Conservation (phyloP, 441 rosid genomes). For the Adansonia rubrostipa region DNA sequence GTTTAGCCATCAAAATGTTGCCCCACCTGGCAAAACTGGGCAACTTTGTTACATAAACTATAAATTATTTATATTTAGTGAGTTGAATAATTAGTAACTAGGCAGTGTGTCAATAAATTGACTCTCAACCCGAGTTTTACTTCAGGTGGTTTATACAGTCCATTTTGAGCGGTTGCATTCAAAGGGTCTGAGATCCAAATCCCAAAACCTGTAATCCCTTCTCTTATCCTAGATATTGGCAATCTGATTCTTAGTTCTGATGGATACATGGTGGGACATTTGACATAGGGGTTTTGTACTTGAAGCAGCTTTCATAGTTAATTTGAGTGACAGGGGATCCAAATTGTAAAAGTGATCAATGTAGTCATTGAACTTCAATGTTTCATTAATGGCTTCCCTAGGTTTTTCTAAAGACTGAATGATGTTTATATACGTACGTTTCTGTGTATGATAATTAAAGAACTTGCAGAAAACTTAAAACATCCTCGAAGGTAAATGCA, state of each 20-base stretch:
- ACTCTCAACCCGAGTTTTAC: background rate
- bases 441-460: background rate
- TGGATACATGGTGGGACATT: conserved; percentile 11
- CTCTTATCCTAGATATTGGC: too few relatives aligned
- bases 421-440: background rate
- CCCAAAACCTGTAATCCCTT: too few relatives aligned
- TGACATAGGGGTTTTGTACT: background rate
- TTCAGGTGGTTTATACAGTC: too few relatives aligned
- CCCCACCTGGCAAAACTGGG: background rate
- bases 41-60: background rate
- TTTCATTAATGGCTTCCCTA: background rate
- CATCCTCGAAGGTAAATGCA: background rate
- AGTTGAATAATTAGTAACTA: background rate
- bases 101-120: background rate
- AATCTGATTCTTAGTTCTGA: background rate
- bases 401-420: too few relatives aligned
- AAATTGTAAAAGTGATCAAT: background rate
- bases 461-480: background rate
- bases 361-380: background rate
- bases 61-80: background rate
- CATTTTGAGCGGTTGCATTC: too few relatives aligned
- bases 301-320: background rate
- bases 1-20: conserved; percentile 1
- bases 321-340: background rate
- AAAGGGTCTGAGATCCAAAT: too few relatives aligned